These are phyloP conservation scores for Sungouiella thailandica DNA, from an alignment of 805 yeast species.

Conservation along the genomic window DNA sequence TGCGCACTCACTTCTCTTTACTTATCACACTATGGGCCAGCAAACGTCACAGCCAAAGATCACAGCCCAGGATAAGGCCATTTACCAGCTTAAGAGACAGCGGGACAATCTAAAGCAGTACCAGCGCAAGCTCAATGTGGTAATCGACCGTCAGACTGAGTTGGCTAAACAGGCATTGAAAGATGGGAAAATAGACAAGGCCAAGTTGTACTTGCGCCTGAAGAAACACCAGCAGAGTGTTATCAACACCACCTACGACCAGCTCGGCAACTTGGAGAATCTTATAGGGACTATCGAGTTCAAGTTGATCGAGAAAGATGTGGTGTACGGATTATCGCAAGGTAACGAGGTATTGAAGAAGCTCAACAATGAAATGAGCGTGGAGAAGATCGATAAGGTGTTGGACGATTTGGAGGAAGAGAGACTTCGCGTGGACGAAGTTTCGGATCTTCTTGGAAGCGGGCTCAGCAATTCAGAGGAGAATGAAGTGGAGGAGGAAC, in stretches of 20 bases:
- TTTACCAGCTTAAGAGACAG: conserved; percentile 81
- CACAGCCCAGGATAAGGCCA: conserved; percentile 80
- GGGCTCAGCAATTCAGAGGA: conserved; percentile 44
- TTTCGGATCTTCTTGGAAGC: conserved; percentile 48
- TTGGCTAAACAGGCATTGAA: conserved; percentile 54
- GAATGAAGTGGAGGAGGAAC: conserved; percentile 62
- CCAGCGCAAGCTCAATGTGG: conserved; percentile 50
- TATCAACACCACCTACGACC: conserved; percentile 68
- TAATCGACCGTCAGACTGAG: conserved; percentile 57
- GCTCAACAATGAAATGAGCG: conserved; percentile 71
- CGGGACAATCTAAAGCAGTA: conserved; percentile 80
- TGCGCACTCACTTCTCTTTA: background rate
- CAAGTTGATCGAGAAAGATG: conserved; percentile 83
- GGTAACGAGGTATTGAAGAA: conserved; percentile 76
- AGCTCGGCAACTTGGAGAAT: conserved; percentile 72
- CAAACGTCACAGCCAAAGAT: conserved; percentile 52
- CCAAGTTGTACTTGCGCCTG: conserved; percentile 65
- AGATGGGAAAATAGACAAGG: conserved; percentile 52
- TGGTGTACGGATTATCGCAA: conserved; percentile 69
- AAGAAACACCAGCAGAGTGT: conserved; percentile 77
- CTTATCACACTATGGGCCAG: conserved; percentile 31
- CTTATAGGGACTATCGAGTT: conserved; percentile 81
- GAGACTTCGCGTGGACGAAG: conserved; percentile 69
- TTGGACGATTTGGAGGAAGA: conserved; percentile 86
- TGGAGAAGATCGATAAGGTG: conserved; percentile 74